A percentile compares a stretch with the other conserved stretches of the same genome.
phyloP scores from a whole-genome alignment of 805 yeast genomes.

The Hanseniaspora nectarophila region DNA sequence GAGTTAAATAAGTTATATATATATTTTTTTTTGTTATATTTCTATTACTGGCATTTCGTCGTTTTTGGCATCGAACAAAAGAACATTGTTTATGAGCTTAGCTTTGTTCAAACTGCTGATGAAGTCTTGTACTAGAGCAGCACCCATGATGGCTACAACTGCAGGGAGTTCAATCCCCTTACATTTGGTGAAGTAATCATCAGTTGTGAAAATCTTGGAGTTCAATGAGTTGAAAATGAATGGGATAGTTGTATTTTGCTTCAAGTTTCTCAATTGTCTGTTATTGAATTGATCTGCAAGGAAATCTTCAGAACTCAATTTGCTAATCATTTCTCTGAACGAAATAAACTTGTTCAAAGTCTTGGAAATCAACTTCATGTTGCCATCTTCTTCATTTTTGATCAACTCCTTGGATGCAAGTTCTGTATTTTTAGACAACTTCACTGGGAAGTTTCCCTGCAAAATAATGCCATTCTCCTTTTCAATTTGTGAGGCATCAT shows the following conservation, averaged over 20 bases:
- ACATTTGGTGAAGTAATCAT: slow-evolving; percentile 37
- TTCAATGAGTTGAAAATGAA: slow-evolving; percentile 23
- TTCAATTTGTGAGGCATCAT: slow-evolving; percentile 28
- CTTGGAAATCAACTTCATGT: slow-evolving; percentile 15
- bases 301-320: slow-evolving; percentile 40
- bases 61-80: slow-evolving; percentile 60
- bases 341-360: slow-evolving; percentile 22
- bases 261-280: slow-evolving; percentile 6
- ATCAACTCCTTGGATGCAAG: slow-evolving; percentile 14
- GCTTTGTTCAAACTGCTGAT: slow-evolving; percentile 67
- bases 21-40: slow-evolving; percentile 16
- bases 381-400: slow-evolving; percentile 6
- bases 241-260: slow-evolving; percentile 46
- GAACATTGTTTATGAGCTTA: slow-evolving; percentile 69
- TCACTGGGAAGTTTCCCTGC: not conserved
- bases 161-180: slow-evolving; percentile 61
- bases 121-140: slow-evolving; percentile 79
- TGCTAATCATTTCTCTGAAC: slow-evolving; percentile 28
- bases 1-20: slow-evolving; percentile 1
- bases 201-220: slow-evolving; percentile 25
- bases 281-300: slow-evolving; percentile 3
- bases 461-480: slow-evolving; percentile 23
- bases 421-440: slow-evolving; percentile 5
- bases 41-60: slow-evolving; percentile 68
- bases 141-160: slow-evolving; percentile 78